A percentile compares a stretch with the other conserved stretches of the same genome.
These are phyloP conservation scores for Mycena floridula DNA, from an alignment of 768 basidiomycete species.

Conservation along the genomic window DNA sequence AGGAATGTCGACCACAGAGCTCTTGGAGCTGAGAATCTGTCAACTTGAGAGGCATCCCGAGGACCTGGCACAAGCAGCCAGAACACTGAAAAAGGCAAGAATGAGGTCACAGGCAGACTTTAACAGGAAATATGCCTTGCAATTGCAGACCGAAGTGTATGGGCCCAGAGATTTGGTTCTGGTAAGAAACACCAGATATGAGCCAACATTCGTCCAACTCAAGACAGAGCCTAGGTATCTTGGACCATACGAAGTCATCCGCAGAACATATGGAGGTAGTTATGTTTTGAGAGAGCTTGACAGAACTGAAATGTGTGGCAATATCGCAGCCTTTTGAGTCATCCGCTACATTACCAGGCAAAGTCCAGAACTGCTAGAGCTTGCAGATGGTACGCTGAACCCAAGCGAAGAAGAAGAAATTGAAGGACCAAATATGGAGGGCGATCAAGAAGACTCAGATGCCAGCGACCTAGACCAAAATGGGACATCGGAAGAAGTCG, in stretches of 20 bases:
- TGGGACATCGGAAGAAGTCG: no score
- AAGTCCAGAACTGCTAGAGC: no score
- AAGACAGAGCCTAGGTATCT: conserved; percentile 13
- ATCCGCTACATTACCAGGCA: conserved; percentile 3
- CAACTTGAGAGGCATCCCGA: conserved; percentile 16
- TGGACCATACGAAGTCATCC: conserved; percentile 16
- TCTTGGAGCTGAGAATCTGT: conserved; percentile 15
- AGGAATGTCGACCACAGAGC: conserved; percentile 9
- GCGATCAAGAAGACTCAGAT: no score
- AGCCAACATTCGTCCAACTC: no score
- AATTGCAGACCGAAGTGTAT: not conserved
- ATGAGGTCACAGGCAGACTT: conserved; percentile 18
- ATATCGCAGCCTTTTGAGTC: not conserved
- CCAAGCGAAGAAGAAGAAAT: no score
- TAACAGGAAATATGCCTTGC: conserved; percentile 6
- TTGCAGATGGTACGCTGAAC: no score
- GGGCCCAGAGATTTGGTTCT: conserved; percentile 6
- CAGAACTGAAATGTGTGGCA: not conserved
- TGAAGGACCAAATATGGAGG: no score
- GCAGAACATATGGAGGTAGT: conserved; percentile 2
- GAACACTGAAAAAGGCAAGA: conserved; percentile 10
- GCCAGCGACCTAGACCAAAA: no score
- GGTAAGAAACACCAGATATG: conserved; percentile 10
- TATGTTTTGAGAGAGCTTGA: conserved; percentile 2
- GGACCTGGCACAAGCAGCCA: conserved; percentile 13